A percentile compares a stretch with the other conserved stretches of the same genome.
phyloP scores from a whole-genome alignment of 495 filamentous ascomycete species.

The Penicillium silybi region DNA sequence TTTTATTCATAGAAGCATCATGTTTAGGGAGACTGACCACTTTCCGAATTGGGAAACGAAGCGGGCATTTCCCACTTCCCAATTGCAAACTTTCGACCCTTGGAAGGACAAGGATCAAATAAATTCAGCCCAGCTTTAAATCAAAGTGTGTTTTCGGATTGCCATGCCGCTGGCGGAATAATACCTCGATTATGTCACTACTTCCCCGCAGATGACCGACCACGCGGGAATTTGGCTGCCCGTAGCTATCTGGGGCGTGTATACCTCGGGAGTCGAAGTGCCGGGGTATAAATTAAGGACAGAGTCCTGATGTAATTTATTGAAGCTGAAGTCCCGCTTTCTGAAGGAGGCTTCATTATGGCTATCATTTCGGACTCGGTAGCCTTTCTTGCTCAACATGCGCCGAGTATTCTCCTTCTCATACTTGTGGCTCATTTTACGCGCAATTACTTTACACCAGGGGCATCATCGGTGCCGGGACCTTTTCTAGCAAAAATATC shows the following conservation, averaged over 20 bases:
- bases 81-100: background rate
- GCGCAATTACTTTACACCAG: slow-evolving; percentile 13
- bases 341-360: background rate
- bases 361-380: slow-evolving; percentile 6
- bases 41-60: background rate
- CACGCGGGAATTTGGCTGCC: background rate
- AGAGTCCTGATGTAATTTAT: background rate
- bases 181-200: slow-evolving; percentile 1
- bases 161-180: slow-evolving; percentile 6
- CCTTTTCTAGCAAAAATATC: slow-evolving; percentile 15
- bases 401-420: slow-evolving; percentile 1
- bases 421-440: slow-evolving; percentile 4
- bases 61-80: background rate
- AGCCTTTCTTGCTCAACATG: slow-evolving; percentile 1
- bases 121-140: background rate
- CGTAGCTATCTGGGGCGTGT: background rate
- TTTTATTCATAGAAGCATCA: background rate
- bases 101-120: background rate
- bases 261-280: background rate
- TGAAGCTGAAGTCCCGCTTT: background rate
- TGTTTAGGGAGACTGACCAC: background rate
- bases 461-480: slow-evolving; percentile 8
- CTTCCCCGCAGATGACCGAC: slow-evolving; percentile 13
- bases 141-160: background rate
- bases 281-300: background rate